A percentile compares a stretch with the other conserved stretches of the same genome.
These are phyloP conservation scores for Rhizopogon sp. DNA, from an alignment of 768 basidiomycete species.

Conservation along the genomic window DNA sequence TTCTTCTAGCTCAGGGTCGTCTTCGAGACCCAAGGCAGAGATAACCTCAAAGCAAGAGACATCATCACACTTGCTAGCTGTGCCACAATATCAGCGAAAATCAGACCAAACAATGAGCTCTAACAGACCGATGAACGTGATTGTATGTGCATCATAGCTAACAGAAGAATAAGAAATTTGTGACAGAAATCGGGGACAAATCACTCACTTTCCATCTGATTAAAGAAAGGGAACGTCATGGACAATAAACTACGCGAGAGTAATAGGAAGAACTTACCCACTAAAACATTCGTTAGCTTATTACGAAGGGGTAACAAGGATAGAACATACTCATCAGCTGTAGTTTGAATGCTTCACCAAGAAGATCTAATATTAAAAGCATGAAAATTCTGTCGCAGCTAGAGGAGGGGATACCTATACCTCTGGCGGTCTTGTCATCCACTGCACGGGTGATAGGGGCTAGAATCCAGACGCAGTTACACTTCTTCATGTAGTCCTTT, in stretches of 20 bases:
- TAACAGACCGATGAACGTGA: constrained; percentile 52
- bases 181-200: not conserved
- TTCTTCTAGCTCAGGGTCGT: constrained; percentile 46
- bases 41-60: constrained; percentile 58
- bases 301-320: not conserved
- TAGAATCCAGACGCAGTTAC: constrained; percentile 60
- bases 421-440: constrained; percentile 59
- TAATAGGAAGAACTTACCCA: constrained; percentile 33
- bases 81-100: not conserved
- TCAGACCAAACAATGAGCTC: not conserved
- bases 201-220: constrained; percentile 52
- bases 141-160: constrained; percentile 53
- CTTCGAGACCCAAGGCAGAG: constrained; percentile 41
- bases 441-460: constrained; percentile 62
- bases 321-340: constrained; percentile 51
- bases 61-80: constrained; percentile 62
- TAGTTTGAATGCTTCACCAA: constrained; percentile 60
- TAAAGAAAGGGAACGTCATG: not conserved
- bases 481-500: constrained; percentile 64
- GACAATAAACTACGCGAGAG: not conserved
- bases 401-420: constrained; percentile 18
- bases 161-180: not conserved
- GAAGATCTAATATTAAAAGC: constrained; percentile 37
- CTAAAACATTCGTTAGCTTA: constrained; percentile 14
- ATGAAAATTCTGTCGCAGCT: not conserved